A percentile compares a stretch with the other conserved stretches of the same genome.
Evolutionary conservation across 306 rosid genomes (phyloP).

Genomic region (Betula pendula): DNA sequence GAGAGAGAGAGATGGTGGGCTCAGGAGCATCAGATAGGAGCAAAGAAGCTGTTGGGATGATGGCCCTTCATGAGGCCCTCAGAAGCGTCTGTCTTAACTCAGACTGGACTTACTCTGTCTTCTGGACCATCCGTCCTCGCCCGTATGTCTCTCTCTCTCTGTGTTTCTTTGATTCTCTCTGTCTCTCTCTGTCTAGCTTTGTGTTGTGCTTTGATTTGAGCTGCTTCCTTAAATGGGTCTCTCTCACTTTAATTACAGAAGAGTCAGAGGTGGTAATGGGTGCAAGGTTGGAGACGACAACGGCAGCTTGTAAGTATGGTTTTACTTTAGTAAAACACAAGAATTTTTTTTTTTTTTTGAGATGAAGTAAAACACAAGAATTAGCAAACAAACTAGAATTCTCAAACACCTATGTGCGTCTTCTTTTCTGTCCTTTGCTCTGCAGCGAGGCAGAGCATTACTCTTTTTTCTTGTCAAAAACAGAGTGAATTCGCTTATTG

Average conservation of each 20-base stretch:
- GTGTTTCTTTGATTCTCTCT: not conserved
- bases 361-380: not conserved
- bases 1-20: constrained; percentile 90
- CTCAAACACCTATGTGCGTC: not conserved
- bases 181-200: constrained; percentile 16
- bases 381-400: not conserved
- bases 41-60: constrained; percentile 99
- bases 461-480: not conserved
- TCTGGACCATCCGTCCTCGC: constrained; percentile 99
- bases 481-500: not conserved
- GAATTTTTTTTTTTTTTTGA: too few species aligned
- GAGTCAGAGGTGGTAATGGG: constrained; percentile 97
- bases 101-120: constrained; percentile 99
- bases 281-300: constrained; percentile 99
- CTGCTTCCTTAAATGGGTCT: constrained; percentile 38
- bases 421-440: not conserved
- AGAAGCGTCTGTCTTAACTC: constrained; percentile 70
- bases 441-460: constrained; percentile 7
- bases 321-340: not conserved
- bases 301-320: constrained; percentile 77
- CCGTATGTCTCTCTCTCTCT: constrained; percentile 60
- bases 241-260: constrained; percentile 53
- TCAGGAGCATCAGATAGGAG: constrained; percentile 96
- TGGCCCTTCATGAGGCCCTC: constrained; percentile 99
- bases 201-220: constrained; percentile 20